Percentiles rank a stretch among this genome's conserved stretches.
phyloP scores from a whole-genome alignment of 768 basidiomycete genomes.

The Lentinus tigrinus region DNA sequence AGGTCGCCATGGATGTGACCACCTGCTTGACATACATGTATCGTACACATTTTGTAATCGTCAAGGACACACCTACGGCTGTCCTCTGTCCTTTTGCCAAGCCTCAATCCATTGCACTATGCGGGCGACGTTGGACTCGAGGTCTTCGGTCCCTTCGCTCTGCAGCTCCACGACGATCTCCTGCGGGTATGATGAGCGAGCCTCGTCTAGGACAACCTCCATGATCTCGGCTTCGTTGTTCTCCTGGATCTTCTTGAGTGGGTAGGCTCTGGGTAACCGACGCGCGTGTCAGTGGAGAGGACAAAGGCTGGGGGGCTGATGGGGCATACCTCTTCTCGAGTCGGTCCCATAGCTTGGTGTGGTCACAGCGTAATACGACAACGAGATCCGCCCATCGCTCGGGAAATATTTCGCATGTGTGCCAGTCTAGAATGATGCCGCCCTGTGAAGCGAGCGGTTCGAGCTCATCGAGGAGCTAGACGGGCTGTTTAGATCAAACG shows the following conservation, averaged over 20 bases:
- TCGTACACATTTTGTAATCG: background rate
- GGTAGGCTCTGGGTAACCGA: constrained; percentile 60
- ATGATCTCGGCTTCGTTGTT: constrained; percentile 99
- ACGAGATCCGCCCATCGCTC: constrained; percentile 97
- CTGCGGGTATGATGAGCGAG: constrained; percentile 78
- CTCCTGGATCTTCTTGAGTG: constrained; percentile 93
- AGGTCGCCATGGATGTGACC: too few species aligned
- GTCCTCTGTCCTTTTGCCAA: constrained; percentile 50
- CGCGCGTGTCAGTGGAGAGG: background rate
- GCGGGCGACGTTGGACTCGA: constrained; percentile 84
- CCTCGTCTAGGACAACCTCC: constrained; percentile 88
- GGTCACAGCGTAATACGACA: constrained; percentile 88
- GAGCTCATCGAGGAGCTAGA: constrained; percentile 83
- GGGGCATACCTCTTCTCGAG: constrained; percentile 80
- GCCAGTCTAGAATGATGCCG: constrained; percentile 91
- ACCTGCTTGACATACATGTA: too few species aligned
- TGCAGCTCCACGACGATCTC: constrained; percentile 85
- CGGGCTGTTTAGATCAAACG: constrained; percentile 6
- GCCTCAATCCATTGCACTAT: constrained; percentile 84
- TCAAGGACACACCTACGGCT: background rate
- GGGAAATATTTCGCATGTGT: constrained; percentile 90
- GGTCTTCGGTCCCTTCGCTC: constrained; percentile 74
- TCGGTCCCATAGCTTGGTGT: constrained; percentile 83
- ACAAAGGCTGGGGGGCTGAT: background rate
- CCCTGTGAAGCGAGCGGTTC: constrained; percentile 69